Conservation (phyloP, 768 basidiomycete genomes). For the Auriscalpium orientale region DNA sequence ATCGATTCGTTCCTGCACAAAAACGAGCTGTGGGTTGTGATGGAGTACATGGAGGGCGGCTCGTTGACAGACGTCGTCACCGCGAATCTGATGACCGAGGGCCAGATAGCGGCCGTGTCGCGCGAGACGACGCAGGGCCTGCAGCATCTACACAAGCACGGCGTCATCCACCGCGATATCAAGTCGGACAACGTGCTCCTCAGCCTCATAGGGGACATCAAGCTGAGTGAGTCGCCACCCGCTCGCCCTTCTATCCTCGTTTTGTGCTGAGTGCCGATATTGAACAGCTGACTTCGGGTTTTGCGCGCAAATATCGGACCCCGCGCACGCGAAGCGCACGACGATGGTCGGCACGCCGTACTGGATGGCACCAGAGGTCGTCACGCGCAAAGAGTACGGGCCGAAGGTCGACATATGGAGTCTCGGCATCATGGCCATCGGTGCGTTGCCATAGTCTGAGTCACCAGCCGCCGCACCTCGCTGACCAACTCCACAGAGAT, state of each 20-base stretch:
- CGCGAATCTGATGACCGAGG: conserved; percentile 94
- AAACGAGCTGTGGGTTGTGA: conserved; percentile 98
- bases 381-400: conserved; percentile 95
- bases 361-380: conserved; percentile 99
- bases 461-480: background rate
- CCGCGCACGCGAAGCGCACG: conserved; percentile 80
- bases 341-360: conserved; percentile 99
- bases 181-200: conserved; percentile 97
- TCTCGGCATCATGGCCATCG: conserved; percentile 93
- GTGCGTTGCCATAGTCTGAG: conserved; percentile 35
- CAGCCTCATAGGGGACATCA: conserved; percentile 92
- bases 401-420: conserved; percentile 99
- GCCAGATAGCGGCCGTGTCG: conserved; percentile 95
- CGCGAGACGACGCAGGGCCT: conserved; percentile 90
- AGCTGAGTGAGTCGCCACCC: conserved; percentile 69
- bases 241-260: background rate
- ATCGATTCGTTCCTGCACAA: conserved; percentile 97
- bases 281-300: conserved; percentile 92
- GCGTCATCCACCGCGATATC: conserved; percentile 98
- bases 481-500: conserved; percentile 51
- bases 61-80: conserved; percentile 93
- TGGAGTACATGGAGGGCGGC: conserved; percentile 99
- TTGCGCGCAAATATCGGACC: conserved; percentile 90
- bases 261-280: background rate
- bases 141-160: conserved; percentile 90